Base-by-base conservation (phyloP, 192 early-diverging fungal genomes). In the Coemansia sp. region DNA sequence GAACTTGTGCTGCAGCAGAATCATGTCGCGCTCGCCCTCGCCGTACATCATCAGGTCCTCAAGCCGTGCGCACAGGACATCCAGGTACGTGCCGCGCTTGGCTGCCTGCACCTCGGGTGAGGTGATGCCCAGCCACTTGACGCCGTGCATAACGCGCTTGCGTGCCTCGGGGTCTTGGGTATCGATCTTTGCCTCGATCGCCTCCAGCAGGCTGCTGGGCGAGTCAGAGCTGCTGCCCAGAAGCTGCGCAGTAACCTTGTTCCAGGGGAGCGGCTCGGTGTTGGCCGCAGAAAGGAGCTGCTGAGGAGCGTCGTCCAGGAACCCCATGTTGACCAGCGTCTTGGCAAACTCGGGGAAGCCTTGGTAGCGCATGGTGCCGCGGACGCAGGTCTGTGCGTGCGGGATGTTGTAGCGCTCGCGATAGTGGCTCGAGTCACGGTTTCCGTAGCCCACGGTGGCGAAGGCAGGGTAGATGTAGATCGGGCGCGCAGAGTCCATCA, bases 301-400 rank as follows among this genome's bases (percentile, higher is more conserved):
- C 48, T 87, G 77, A 48, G 85, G 73, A 8, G 87, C 69, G 76
- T 94, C 93, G 73, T 91, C 85, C 71, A 99, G 83, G 81, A 99
- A 91, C 25, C 96, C 96, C 74, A 97, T 87, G 63, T 92, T 88
- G 59, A 95, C 93, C 48, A 99, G 86, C 33, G 90, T 93, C 88
- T 97, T 94, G 78, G 94, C 91, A 75, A 99, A 96, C 78, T 94
- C 85, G 59, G 94, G 92, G 90, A 97, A 99, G 50, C 96, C 96
- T 71, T 93, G 90, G 85, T 97, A 99, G 69, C 97, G 89, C 50
- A 99, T 72, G 11, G 96, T 96, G 54, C 97, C 97, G 69, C 97
- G 89, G 63, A 99, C 83, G 63, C 96, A 88, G n/a, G 90, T 94
- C 64, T 90, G 82, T 30, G 93, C 93, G 70, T 98, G 94, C 16